Evolutionary conservation across 1,284 basidiomycete species (phyloP).

Genomic region (Hemileia vastatrix): DNA sequence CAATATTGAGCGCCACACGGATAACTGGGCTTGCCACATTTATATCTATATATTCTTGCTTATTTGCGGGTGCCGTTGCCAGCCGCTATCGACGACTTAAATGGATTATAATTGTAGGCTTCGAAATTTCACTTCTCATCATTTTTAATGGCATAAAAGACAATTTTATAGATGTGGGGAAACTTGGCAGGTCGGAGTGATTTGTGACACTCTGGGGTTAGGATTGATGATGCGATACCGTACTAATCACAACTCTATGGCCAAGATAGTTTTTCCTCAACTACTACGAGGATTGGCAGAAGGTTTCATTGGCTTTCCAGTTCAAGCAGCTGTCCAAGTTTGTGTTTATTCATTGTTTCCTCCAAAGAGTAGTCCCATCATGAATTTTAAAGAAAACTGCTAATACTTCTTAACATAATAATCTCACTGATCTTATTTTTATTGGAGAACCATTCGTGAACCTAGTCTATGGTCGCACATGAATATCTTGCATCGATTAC

Average conservation of each 20-base stretch:
- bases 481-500: conserved; percentile 41
- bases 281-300: conserved; percentile 37
- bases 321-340: conserved; percentile 42
- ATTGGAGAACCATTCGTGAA: too few species aligned
- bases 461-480: background rate
- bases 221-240: conserved; percentile 45
- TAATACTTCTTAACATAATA: background rate
- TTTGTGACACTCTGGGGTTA: conserved; percentile 23
- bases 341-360: too few species aligned
- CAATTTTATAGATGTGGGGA: too few species aligned
- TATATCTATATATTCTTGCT: conserved; percentile 2
- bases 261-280: conserved; percentile 40
- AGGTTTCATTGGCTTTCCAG: conserved; percentile 42
- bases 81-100: background rate
- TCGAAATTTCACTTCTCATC: too few species aligned
- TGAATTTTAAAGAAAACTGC: background rate
- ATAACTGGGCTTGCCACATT: conserved; percentile 2
- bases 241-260: conserved; percentile 31
- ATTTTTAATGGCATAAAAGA: too few species aligned
- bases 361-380: conserved; percentile 35
- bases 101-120: conserved; percentile 4
- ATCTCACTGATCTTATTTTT: background rate
- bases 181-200: background rate
- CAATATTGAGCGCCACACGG: conserved; percentile 6
- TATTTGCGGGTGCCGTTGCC: conserved; percentile 1